Conservation (phyloP, 331 rosid genomes). For the Malus hybrid region DNA sequence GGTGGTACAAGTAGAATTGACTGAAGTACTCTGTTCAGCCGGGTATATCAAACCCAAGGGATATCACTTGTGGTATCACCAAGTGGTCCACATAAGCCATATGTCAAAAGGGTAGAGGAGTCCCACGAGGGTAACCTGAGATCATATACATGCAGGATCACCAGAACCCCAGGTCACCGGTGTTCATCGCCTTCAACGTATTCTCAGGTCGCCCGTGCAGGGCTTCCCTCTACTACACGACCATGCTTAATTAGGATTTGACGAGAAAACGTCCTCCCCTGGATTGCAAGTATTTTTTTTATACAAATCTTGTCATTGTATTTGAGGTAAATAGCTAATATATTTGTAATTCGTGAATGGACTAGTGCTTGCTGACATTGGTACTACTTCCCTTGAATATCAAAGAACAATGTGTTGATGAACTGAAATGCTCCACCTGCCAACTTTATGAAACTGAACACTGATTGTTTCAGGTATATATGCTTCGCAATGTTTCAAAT, state of each 20-base stretch:
- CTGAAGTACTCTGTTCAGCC: background rate
- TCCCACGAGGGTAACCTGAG: slow-evolving; percentile 52
- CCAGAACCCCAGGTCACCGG: background rate
- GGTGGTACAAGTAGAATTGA: background rate
- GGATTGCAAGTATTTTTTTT: no score
- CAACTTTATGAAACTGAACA: no score
- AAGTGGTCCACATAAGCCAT: background rate
- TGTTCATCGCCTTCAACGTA: slow-evolving; percentile 15
- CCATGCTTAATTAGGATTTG: background rate
- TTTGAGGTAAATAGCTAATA: no score
- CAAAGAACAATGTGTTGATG: no score
- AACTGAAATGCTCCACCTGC: no score
- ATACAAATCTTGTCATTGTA: no score
- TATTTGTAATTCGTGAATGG: no score
- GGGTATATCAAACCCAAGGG: background rate
- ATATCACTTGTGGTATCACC: background rate
- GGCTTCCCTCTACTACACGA: slow-evolving; percentile 20
- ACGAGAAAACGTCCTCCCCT: background rate
- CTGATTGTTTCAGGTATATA: no score
- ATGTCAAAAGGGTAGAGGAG: slow-evolving; percentile 27
- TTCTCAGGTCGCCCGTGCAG: slow-evolving; percentile 93
- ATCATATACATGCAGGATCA: slow-evolving; percentile 30
- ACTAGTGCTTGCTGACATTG: no score
- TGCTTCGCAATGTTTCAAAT: no score
- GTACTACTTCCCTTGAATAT: no score